Conservation (phyloP, 2,329 filamentous ascomycete species). For the Trichoderma sp. region DNA sequence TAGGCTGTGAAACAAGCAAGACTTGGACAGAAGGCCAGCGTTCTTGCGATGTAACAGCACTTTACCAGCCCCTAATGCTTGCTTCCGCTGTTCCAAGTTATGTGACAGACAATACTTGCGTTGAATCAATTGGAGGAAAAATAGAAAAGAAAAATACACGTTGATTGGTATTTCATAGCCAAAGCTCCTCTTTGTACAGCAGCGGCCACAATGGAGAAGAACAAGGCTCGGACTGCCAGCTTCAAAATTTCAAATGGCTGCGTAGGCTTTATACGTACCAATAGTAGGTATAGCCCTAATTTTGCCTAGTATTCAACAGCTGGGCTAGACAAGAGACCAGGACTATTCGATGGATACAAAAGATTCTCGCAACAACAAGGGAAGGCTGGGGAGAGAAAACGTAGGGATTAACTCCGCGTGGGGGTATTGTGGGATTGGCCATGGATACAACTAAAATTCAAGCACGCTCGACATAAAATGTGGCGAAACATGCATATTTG, state of each 20-base stretch:
- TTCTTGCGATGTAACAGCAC: background rate
- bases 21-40: background rate
- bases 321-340: slow-evolving; percentile 1
- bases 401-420: slow-evolving; percentile 14
- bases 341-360: slow-evolving; percentile 6
- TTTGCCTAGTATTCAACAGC: background rate
- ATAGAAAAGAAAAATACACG: background rate
- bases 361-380: background rate
- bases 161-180: background rate
- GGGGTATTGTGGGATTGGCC: slow-evolving; percentile 5
- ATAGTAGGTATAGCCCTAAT: slow-evolving; percentile 9
- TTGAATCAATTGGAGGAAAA: background rate
- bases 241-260: background rate
- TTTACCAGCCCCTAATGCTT: background rate
- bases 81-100: no score
- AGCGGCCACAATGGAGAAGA: background rate
- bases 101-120: background rate
- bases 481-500: background rate
- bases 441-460: background rate
- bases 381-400: background rate
- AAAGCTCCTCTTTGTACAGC: background rate
- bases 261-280: background rate
- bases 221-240: background rate
- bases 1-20: background rate
- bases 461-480: background rate